Conservation (phyloP, 768 basidiomycete species). For the Mycena filopes region DNA sequence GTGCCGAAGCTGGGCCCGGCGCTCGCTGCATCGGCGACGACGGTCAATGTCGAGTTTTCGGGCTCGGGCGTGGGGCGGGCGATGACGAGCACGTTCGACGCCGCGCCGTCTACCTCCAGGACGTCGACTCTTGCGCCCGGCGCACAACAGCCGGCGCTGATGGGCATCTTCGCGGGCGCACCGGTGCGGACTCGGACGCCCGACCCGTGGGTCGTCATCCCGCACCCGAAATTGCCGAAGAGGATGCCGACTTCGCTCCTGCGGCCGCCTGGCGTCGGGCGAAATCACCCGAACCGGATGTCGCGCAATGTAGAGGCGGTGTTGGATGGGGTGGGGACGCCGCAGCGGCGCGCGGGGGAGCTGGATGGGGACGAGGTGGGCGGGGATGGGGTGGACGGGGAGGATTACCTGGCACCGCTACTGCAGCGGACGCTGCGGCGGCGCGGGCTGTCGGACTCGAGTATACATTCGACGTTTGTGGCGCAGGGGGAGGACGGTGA, state of each 20-base stretch:
- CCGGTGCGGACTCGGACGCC: constrained; percentile 54
- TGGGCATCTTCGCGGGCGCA: constrained; percentile 95
- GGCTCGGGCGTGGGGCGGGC: constrained; percentile 73
- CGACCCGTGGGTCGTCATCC: constrained; percentile 82
- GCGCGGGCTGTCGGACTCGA: constrained; percentile 91
- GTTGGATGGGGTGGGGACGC: constrained; percentile 59
- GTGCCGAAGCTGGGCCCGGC: constrained; percentile 88
- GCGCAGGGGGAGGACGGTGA: constrained; percentile 47
- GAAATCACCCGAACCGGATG: constrained; percentile 44
- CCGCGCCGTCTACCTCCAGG: constrained; percentile 24
- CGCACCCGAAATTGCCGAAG: constrained; percentile 45
- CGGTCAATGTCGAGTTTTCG: constrained; percentile 96
- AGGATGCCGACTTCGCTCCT: constrained; percentile 32
- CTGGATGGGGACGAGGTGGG: constrained; percentile 27
- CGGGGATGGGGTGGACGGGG: constrained; percentile 51
- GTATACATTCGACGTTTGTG: constrained; percentile 87
- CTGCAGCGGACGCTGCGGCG: constrained; percentile 75
- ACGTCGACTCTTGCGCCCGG: constrained; percentile 41
- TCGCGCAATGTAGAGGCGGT: constrained; percentile 84
- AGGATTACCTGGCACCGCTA: constrained; percentile 61
- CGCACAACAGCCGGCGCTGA: constrained; percentile 57
- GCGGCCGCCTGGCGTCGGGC: constrained; percentile 16
- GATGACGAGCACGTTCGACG: constrained; percentile 54
- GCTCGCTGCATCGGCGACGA: constrained; percentile 87
- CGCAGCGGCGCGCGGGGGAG: constrained; percentile 33